phyloP scores from a whole-genome alignment of 2,329 filamentous ascomycete species.

The Trichoderma atrobrunneum region DNA sequence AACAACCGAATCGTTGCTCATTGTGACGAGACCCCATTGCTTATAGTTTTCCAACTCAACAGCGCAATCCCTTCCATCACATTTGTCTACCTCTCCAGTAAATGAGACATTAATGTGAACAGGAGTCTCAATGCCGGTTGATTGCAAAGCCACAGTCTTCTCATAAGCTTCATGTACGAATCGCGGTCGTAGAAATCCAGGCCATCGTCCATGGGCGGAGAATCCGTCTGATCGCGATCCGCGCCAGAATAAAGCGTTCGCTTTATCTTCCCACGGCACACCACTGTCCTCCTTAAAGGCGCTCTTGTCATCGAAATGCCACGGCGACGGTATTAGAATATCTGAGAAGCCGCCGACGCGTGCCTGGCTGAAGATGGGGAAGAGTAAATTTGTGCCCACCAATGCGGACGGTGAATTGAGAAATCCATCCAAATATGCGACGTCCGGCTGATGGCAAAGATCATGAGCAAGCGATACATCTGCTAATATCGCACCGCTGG shows the following conservation, averaged over 20 bases:
- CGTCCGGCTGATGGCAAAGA: constrained; percentile 49
- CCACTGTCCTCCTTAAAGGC: constrained; percentile 48
- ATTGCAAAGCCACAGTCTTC: constrained; percentile 28
- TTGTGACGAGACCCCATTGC: constrained; percentile 39
- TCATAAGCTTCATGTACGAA: constrained; percentile 56
- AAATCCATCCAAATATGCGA: constrained; percentile 52
- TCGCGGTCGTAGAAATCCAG: constrained; percentile 64
- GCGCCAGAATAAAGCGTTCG: constrained; percentile 52
- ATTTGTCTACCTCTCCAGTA: constrained; percentile 37
- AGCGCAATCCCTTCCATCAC: constrained; percentile 45
- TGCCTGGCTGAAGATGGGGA: constrained; percentile 56
- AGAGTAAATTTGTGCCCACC: constrained; percentile 47
- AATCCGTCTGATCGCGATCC: constrained; percentile 57
- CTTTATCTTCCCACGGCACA: constrained; percentile 46
- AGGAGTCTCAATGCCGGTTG: constrained; percentile 30
- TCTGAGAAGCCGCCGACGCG: constrained; percentile 54
- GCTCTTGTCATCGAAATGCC: constrained; percentile 56
- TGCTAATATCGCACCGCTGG: constrained; percentile 43
- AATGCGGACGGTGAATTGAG: constrained; percentile 50
- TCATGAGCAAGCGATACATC: constrained; percentile 55
- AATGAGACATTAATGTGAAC: constrained; percentile 37
- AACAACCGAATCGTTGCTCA: background rate
- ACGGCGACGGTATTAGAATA: constrained; percentile 53
- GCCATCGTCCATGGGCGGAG: constrained; percentile 44
- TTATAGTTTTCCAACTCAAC: constrained; percentile 33